Base-by-base conservation (phyloP, 169 alveolate genomes). In the Cryptosporidium felis region DNA sequence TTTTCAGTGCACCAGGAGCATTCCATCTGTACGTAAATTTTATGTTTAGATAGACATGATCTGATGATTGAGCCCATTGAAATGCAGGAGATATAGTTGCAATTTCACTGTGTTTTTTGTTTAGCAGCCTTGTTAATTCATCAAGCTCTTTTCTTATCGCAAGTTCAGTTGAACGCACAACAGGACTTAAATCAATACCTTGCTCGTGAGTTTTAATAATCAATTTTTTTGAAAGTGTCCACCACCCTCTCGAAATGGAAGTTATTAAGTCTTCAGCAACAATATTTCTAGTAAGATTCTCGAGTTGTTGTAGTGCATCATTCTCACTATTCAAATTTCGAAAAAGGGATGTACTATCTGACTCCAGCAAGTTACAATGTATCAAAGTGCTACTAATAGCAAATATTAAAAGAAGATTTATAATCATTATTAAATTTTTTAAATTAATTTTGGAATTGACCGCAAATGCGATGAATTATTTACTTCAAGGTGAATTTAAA, bases 61-160 rank as follows among this genome's bases (percentile, higher is more conserved):
- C 91, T 21, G 96, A 94, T 28, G 97, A 93, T 89, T 97, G 97
- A 10, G 99, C 99, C 99, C 99, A 97, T 88, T 95, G 97, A 82
- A 95, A 95, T 32, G 99, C 98, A 23, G 98, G 98, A 26, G 95
- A 92, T 45, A 96, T 56, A 49, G 80, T 59, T 28, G 74, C 80
- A 10, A 82, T 60, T 61, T 60, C 88, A 40, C 60, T 65, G 26
- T 62, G 82, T 34, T 56, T 49, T 59, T 63, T 74, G 40, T 85
- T 90, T 49, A 89, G 26, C n/a, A 46, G 23, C 51, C 88, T 58
- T 6, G 80, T 40, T 10, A 89, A 40, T 60, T 82, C 90, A 40
- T 80, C 81, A 6, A 82, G 60, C 34, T 80, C 88, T 80, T 67
- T 82, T 32, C 88, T 45, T n/a, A 74, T 74, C 26, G 67, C 21